Conservation (phyloP, 2,329 filamentous ascomycete species). For the Fusarium palustre region DNA sequence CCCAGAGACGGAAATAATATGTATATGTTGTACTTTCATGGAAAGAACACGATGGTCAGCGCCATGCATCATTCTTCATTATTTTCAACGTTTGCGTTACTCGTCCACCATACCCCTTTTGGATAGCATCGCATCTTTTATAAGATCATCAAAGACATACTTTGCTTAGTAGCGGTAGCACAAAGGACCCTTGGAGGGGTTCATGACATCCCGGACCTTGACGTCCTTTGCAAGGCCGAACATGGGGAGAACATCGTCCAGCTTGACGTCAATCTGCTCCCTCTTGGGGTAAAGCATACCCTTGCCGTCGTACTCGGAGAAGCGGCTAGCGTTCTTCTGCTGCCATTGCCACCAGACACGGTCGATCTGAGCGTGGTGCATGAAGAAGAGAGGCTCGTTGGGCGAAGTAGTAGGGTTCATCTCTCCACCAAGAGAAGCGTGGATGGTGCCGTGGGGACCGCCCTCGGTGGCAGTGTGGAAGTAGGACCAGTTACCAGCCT, state of each 20-base stretch:
- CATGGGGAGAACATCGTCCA: background rate
- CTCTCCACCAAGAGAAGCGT: conserved; percentile 9
- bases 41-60: background rate
- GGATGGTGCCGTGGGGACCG: conserved; percentile 9
- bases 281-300: background rate
- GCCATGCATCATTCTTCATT: background rate
- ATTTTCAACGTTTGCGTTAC: too few relatives aligned
- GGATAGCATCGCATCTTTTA: background rate
- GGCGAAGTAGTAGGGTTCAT: conserved; percentile 23
- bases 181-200: background rate
- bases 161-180: conserved; percentile 10
- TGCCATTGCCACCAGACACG: conserved; percentile 19
- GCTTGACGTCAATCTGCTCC: background rate
- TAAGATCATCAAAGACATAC: background rate
- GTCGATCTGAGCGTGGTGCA: conserved; percentile 16
- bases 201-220: conserved; percentile 15
- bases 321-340: background rate
- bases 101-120: too few relatives aligned
- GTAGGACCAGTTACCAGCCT: background rate
- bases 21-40: background rate
- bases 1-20: background rate
- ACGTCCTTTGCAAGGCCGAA: conserved; percentile 3
- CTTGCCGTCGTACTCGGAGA: background rate
- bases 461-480: background rate
- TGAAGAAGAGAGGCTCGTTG: conserved; percentile 21